A percentile compares a stretch with the other conserved stretches of the same genome.
Evolutionary conservation across 805 yeast genomes (phyloP).

Genomic region (Metahyphopichia silvanorum): DNA sequence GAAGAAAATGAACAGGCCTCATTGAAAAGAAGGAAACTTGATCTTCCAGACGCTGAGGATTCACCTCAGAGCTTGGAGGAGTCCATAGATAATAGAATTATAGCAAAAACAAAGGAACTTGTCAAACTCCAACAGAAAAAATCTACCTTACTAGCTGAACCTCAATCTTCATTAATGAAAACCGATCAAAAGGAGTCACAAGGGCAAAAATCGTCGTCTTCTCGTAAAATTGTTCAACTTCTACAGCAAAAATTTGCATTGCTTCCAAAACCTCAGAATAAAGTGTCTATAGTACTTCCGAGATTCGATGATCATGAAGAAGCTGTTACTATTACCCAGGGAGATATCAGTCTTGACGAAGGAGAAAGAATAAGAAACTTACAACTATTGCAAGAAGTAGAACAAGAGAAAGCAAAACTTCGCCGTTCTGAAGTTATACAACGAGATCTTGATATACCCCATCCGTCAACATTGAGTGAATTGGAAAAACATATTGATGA

Average conservation of each 20-base stretch:
- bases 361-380: slow-evolving; percentile 21
- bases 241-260: slow-evolving; percentile 11
- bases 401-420: slow-evolving; percentile 24
- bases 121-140: slow-evolving; percentile 23
- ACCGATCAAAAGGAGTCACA: neutral
- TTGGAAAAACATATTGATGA: neutral
- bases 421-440: slow-evolving; percentile 49
- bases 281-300: slow-evolving; percentile 31
- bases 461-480: slow-evolving; percentile 12
- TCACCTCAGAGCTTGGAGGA: slow-evolving; percentile 7
- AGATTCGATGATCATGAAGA: slow-evolving; percentile 21
- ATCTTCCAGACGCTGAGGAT: slow-evolving; percentile 22
- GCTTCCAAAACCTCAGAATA: slow-evolving; percentile 40
- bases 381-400: slow-evolving; percentile 19
- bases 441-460: slow-evolving; percentile 41
- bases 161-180: slow-evolving; percentile 1
- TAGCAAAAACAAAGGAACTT: slow-evolving; percentile 29
- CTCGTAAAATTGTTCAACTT: slow-evolving; percentile 1
- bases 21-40: slow-evolving; percentile 22
- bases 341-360: slow-evolving; percentile 24
- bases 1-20: slow-evolving; percentile 16
- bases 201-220: neutral
- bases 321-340: slow-evolving; percentile 17
- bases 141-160: slow-evolving; percentile 32
- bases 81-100: slow-evolving; percentile 32